phyloP scores from a whole-genome alignment of 768 basidiomycete genomes.

The Suillus weaverae region DNA sequence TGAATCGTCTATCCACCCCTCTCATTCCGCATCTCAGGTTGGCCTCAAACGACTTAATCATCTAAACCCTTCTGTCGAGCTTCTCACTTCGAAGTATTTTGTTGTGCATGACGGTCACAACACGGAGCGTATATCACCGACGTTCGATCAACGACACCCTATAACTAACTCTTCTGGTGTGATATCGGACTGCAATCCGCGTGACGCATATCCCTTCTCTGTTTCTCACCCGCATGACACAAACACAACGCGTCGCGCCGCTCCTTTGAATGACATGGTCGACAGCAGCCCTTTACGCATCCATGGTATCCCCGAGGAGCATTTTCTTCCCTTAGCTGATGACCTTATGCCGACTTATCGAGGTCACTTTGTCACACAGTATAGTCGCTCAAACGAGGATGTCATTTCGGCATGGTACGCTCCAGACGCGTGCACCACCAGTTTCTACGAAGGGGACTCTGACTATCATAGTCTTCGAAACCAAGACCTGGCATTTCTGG shows the following conservation, averaged over 20 bases:
- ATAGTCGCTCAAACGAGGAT: background rate
- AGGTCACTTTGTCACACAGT: background rate
- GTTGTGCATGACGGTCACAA: too few species aligned
- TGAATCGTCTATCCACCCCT: slow-evolving; percentile 41
- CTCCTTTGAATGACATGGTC: background rate
- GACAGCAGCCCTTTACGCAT: background rate
- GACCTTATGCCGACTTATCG: background rate
- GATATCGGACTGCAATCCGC: background rate
- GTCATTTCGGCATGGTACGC: background rate
- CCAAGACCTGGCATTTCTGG: background rate
- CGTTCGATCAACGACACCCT: background rate
- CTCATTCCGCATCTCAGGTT: slow-evolving; percentile 57
- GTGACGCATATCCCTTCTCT: background rate
- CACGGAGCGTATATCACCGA: too few species aligned
- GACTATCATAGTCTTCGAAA: background rate
- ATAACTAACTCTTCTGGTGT: background rate
- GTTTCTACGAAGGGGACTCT: background rate
- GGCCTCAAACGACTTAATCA: slow-evolving; percentile 14
- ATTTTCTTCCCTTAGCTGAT: background rate
- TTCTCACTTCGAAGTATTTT: slow-evolving; percentile 20
- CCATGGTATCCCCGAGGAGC: background rate
- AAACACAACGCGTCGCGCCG: background rate
- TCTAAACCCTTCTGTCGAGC: background rate
- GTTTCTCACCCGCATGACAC: background rate
- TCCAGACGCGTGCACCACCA: too few species aligned